Base-by-base conservation (phyloP, 441 rosid species). In the Gossypium davidsonii region DNA sequence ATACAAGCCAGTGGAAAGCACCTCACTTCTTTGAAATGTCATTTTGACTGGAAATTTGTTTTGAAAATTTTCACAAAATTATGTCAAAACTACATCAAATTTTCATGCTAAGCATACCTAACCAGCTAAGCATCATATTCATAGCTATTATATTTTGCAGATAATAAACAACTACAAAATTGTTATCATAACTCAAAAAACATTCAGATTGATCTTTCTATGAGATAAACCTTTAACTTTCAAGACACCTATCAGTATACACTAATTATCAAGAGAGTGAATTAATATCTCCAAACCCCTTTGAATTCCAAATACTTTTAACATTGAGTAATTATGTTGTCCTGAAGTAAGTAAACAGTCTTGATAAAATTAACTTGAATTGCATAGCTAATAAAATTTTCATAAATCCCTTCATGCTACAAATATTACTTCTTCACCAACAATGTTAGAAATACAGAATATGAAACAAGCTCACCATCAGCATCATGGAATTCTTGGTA, bases 391-490 rank as follows among this genome's bases (percentile, higher is more conserved):
- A 63, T 28, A 26, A 67, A 20, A 20, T 7, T 17, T 44, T 52
- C 7, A 56, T 70, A 21, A 11, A 70, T 60, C 69, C 61, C 48
- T 74, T 65, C 7, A 63, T 2, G 37, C 21, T 64, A 49, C n/a
- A 49, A 17, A 23, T 1, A 37, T 34, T 46, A 58, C 34, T 59
- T 62, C 63, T 26, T 79, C 62, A 65, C 55, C 21, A 59, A 53
- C 26, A 77, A 48, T 62, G 21, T 53, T 61, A 56, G 46, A 31
- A 18, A 62, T 7, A 71, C 26, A 63, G 3, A 34, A 6, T 25
- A 34, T 48, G 77, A 18, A 49, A 63, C 70, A 71, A 56, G 70
- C 90, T 76, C 82, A 93, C 99, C 97, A 89, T 83, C 78, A 92
- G 79, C 97, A 95, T 87, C 53, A 69, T 63, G 23, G 91, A 84